phyloP scores from a whole-genome alignment of 2,329 filamentous ascomycete genomes.

The Chrysoporthe cubensis region DNA sequence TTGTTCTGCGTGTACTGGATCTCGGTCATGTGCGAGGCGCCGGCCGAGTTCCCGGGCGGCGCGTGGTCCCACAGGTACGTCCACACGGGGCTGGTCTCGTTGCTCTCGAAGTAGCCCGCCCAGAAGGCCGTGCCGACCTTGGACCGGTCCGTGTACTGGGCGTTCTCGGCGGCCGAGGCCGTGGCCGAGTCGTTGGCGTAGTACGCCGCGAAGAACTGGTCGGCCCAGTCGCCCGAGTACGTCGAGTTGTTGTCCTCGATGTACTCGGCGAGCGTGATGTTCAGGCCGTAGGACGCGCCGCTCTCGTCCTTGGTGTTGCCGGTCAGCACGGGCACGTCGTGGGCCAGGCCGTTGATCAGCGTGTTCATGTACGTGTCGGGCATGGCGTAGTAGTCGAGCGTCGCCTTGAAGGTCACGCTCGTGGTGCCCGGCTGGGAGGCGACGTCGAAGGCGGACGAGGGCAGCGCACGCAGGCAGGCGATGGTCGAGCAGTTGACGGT shows the following conservation, averaged over 20 bases:
- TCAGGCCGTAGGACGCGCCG: conserved; percentile 33
- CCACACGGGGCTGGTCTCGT: neutral
- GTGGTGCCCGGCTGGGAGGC: conserved; percentile 22
- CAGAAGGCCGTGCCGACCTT: conserved; percentile 35
- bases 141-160: conserved; percentile 33
- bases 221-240: conserved; percentile 28
- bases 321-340: conserved; percentile 38
- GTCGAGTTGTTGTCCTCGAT: conserved; percentile 30
- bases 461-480: conserved; percentile 30
- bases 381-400: conserved; percentile 31
- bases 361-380: conserved; percentile 36
- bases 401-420: conserved; percentile 19
- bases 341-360: conserved; percentile 32
- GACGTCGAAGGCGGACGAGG: conserved; percentile 25
- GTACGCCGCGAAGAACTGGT: conserved; percentile 31
- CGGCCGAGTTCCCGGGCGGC: conserved; percentile 39
- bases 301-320: conserved; percentile 38
- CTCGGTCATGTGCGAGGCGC: conserved; percentile 43
- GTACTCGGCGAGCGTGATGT: conserved; percentile 33
- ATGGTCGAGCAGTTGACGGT: conserved; percentile 30
- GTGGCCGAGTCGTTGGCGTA: conserved; percentile 30
- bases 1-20: conserved; percentile 44
- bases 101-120: conserved; percentile 22
- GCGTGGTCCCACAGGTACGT: conserved; percentile 34
- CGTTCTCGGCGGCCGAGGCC: conserved; percentile 33